These are phyloP conservation scores for Paramyrothecium sp. DNA, from an alignment of 2,329 filamentous ascomycete species.

Conservation along the genomic window DNA sequence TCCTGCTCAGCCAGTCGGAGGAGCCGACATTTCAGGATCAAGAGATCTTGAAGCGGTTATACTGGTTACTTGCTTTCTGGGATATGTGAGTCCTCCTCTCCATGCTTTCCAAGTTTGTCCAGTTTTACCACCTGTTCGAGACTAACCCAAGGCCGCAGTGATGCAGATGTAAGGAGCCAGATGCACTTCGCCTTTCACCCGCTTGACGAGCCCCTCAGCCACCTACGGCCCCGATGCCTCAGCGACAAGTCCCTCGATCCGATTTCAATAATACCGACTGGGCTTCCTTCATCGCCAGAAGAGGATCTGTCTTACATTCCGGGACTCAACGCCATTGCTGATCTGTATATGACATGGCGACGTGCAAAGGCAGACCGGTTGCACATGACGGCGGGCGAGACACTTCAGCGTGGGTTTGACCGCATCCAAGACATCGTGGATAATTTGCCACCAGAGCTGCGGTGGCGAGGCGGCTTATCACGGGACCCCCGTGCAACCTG, in stretches of 20 bases:
- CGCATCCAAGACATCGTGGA: neutral
- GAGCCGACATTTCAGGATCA: neutral
- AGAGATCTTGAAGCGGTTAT: neutral
- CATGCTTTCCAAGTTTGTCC: too few relatives aligned
- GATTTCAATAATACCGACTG: too few relatives aligned
- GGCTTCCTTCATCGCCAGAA: neutral
- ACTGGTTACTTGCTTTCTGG: neutral
- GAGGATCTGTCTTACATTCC: neutral
- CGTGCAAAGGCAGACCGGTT: too few relatives aligned
- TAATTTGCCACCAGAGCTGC: neutral
- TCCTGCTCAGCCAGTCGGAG: neutral
- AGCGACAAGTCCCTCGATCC: neutral
- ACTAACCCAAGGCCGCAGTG: neutral
- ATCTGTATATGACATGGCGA: neutral
- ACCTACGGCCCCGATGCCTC: neutral
- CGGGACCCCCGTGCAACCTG: neutral
- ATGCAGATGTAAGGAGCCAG: neutral
- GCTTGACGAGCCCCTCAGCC: neutral
- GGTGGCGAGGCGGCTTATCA: neutral
- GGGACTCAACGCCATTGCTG: neutral
- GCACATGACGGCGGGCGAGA: too few relatives aligned
- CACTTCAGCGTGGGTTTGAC: neutral
- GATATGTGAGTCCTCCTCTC: neutral
- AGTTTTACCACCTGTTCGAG: too few relatives aligned
- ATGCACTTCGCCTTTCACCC: neutral